Evolutionary conservation across 805 yeast species (phyloP).

Genomic region (Yamadazyma takamatsuzukensis): DNA sequence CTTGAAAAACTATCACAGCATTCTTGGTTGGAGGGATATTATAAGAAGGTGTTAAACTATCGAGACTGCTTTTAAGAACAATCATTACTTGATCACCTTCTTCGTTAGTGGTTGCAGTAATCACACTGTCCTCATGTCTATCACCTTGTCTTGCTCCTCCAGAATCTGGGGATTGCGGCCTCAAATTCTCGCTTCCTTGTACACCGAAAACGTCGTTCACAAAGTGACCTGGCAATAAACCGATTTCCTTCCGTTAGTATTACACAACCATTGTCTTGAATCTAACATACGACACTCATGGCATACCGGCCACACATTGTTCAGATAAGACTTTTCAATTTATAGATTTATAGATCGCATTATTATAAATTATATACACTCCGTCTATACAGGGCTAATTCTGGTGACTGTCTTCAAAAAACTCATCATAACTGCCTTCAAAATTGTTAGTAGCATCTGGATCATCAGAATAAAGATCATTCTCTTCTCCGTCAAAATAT

Average conservation of each 20-base stretch:
- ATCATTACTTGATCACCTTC: conserved; percentile 4
- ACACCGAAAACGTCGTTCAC: too few species aligned
- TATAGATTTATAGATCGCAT: too few species aligned
- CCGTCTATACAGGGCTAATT: too few species aligned
- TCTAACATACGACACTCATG: conserved; percentile 32
- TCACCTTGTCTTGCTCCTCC: too few species aligned
- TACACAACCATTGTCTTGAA: conserved; percentile 2
- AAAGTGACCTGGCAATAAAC: conserved; percentile 27
- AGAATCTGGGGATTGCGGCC: too few species aligned
- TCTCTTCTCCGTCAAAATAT: conserved; percentile 32
- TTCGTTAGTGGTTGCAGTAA: conserved; percentile 1
- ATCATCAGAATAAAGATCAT: conserved; percentile 29
- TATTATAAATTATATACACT: too few species aligned
- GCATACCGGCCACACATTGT: conserved; percentile 72
- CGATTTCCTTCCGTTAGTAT: conserved; percentile 16
- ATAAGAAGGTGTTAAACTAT: conserved; percentile 35
- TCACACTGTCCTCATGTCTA: too few species aligned
- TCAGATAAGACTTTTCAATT: too few species aligned
- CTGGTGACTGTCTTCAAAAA: conserved; percentile 19
- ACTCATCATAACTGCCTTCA: conserved; percentile 35
- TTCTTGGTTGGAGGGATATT: conserved; percentile 61
- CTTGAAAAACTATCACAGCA: conserved; percentile 39
- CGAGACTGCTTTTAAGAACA: conserved; percentile 7
- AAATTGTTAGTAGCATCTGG: conserved; percentile 30
- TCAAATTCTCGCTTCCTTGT: too few species aligned